Base-by-base conservation (phyloP, 148 eudicot species). In the Pharnaceum exiguum region DNA sequence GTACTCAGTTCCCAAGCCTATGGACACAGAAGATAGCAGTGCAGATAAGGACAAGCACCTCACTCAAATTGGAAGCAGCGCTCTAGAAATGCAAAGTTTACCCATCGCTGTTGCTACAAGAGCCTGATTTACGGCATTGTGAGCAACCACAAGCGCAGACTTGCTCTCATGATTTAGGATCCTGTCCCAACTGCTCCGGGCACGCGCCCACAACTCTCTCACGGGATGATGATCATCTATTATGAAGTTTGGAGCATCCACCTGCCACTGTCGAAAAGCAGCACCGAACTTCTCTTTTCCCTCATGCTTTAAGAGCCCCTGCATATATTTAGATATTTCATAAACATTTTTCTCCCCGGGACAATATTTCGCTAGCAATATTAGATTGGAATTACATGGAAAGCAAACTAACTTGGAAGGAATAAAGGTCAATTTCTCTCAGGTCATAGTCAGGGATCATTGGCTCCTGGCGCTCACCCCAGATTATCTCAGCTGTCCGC, bases 91-190 rank as follows among this genome's bases (percentile, higher is more conserved):
- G 52, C 31, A 40, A 51, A 55, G 35, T n/a, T 59, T 83, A 91
- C 98, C 98, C 5, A 93, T 71, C 15, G 98, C 90, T 30, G 98
- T 83, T 17, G 98, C 96, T 63, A 93, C 70, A 58, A 93, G 90
- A 57, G 98, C 98, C 73, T 93, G 98, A 65, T 93, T 93, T 65
- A 93, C 98, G 47, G 98, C 98, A 85, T 93, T 93, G 51, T 93
- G 98, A 77, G 98, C 98, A 72, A 93, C 98, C 68, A 91, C 95
- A 38, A 93, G 88, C 51, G 83, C 79, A n/a, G 95, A 93, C 68
- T 73, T 85, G 81, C 90, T 81, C 59, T 93, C 83, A 66, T 85
- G 86, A 24, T 64, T 54, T 59, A 93, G 65, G 57, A 88, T 83
- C 66, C 73, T 85, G 36, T 70, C 74, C 98, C 98, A 88, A 66